These are phyloP conservation scores for Pyrenula massariospora DNA, from an alignment of 495 filamentous ascomycete species.

Conservation along the genomic window DNA sequence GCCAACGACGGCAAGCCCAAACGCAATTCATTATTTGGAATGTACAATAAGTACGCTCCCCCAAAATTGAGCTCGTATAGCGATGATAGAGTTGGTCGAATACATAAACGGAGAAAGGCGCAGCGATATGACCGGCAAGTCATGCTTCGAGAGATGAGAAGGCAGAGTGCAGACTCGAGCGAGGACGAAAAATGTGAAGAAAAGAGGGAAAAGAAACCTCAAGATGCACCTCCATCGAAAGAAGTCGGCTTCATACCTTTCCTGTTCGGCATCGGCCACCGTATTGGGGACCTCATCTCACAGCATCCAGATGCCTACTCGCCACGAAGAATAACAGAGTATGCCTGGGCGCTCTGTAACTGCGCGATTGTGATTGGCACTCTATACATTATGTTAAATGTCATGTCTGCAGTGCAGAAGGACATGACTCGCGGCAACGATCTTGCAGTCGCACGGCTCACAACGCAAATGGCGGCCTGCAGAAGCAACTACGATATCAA, in stretches of 20 bases:
- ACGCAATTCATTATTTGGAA: conserved; percentile 29
- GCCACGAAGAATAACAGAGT: conserved; percentile 48
- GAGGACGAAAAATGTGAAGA: conserved; percentile 17
- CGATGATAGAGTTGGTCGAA: conserved; percentile 37
- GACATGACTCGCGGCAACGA: conserved; percentile 66
- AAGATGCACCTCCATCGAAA: neutral
- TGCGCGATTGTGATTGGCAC: conserved; percentile 52
- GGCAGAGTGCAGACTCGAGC: conserved; percentile 42
- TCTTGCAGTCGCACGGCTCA: conserved; percentile 46
- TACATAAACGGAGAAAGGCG: conserved; percentile 41
- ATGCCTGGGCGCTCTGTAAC: conserved; percentile 73
- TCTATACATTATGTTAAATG: conserved; percentile 58
- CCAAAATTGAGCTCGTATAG: conserved; percentile 42
- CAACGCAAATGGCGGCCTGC: conserved; percentile 64
- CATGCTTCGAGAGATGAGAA: conserved; percentile 16
- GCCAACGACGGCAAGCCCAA: conserved; percentile 25
- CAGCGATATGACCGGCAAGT: conserved; percentile 31
- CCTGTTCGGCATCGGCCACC: conserved; percentile 6
- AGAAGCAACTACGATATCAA: conserved; percentile 60
- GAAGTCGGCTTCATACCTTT: conserved; percentile 12
- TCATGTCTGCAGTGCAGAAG: conserved; percentile 56
- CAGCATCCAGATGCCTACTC: conserved; percentile 26
- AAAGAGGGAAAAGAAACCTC: conserved; percentile 4
- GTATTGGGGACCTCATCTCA: conserved; percentile 13
- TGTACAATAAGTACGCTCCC: conserved; percentile 32